These are phyloP conservation scores for Rhynchosporium agropyri DNA, from an alignment of 2,329 filamentous ascomycete genomes.

Conservation along the genomic window DNA sequence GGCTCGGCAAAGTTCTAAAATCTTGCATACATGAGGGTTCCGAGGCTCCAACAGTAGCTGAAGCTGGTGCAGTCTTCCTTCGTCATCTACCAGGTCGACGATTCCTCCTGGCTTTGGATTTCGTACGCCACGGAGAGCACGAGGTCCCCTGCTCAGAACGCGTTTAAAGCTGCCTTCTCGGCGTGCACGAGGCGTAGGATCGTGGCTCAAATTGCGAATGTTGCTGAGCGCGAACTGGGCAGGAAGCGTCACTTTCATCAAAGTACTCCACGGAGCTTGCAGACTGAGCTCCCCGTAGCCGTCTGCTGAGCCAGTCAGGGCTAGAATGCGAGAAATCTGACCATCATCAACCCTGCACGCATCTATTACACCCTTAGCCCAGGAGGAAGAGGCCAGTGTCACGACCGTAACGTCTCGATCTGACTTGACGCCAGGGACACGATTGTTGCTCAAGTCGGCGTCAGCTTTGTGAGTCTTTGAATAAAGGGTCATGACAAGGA, in stretches of 20 bases:
- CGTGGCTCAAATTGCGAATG: constrained; percentile 60
- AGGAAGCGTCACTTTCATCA: constrained; percentile 68
- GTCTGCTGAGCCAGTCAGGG: constrained; percentile 66
- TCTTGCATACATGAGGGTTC: constrained; percentile 61
- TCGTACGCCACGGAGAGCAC: constrained; percentile 50
- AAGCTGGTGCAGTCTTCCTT: constrained; percentile 65
- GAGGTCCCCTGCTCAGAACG: constrained; percentile 48
- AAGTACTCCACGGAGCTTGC: constrained; percentile 74
- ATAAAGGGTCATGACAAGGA: constrained; percentile 68
- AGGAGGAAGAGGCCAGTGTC: constrained; percentile 34
- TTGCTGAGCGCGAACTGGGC: constrained; percentile 59
- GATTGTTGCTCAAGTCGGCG: constrained; percentile 23
- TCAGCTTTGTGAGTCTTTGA: constrained; percentile 44
- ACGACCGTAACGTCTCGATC: constrained; percentile 41
- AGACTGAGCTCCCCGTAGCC: constrained; percentile 69
- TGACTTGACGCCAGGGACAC: constrained; percentile 35
- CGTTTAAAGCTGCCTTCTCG: constrained; percentile 55
- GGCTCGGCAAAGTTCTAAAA: constrained; percentile 65
- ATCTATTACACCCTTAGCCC: constrained; percentile 70
- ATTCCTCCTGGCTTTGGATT: constrained; percentile 61
- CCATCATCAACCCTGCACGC: constrained; percentile 73
- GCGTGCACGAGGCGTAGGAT: constrained; percentile 53
- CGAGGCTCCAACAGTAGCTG: constrained; percentile 68
- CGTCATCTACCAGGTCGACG: constrained; percentile 67
- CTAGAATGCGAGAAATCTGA: constrained; percentile 67